Base-by-base conservation (phyloP, 2,329 filamentous ascomycete species). In the Nothopassalora personata region DNA sequence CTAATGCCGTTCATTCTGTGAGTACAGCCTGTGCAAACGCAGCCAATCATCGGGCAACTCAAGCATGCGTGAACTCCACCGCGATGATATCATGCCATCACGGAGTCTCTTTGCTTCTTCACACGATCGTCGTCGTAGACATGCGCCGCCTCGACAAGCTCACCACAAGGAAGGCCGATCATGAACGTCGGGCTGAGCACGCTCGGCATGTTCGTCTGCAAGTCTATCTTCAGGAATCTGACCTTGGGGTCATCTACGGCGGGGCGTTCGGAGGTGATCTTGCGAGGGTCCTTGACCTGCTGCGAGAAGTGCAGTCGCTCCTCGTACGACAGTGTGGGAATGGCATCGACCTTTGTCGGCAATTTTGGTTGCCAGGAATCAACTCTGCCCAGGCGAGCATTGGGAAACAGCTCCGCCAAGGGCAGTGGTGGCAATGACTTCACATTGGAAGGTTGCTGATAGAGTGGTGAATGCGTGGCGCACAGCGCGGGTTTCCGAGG, bases 81-180 rank as follows among this genome's bases (percentile, higher is more conserved):
- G 34, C 34, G 15, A 36, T 36, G 34, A 10, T 13, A 4, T 36
- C 34, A 36, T 11, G 9, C 49, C 27, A 34, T 51, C 8, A n/a
- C 49, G 6, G 49, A 51, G 30, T 51, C 10, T 11, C 49, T 51
- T n/a, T 31, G 27, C 49, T 51, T 34, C 13, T 51, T 51, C 3
- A 34, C n/a, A 15, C 30, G 49, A 31, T 34, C 49, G 15, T 51
- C 54, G 5, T 48, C 30, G 19, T 57, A 60, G 3, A 50, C 43
- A 18, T 55, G 50, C 11, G 60, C 60, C 4, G 43, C 57, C 49
- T 64, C 62, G 27, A 64, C n/a, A 11, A 62, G 39, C 15, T 49
- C 53, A 9, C 62, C 62, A 31, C 52, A 55, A 19, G 62, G 62
- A 36, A 64, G 13, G 15, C 50, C 57, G 23, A 62, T 59, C 62